Percentiles rank a stretch among this genome's conserved stretches.
These are phyloP conservation scores for Fusarium falciforme DNA, from an alignment of 2,329 filamentous ascomycete genomes.

Conservation along the genomic window DNA sequence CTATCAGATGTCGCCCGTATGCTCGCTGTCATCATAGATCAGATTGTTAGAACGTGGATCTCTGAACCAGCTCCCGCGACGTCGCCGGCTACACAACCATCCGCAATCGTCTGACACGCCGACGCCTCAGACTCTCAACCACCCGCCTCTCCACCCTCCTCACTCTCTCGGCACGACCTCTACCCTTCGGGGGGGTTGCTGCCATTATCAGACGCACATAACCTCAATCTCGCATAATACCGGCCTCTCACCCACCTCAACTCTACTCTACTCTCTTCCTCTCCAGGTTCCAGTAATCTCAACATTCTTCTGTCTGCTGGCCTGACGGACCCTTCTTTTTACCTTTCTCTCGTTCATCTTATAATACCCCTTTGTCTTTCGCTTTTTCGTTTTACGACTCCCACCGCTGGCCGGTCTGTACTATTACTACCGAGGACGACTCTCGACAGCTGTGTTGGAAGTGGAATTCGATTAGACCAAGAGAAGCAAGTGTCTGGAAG, in stretches of 20 bases:
- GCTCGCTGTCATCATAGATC: constrained; percentile 49
- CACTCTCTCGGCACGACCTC: constrained; percentile 24
- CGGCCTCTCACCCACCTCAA: constrained; percentile 12
- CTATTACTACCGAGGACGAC: constrained; percentile 19
- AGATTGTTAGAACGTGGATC: constrained; percentile 34
- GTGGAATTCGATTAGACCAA: constrained; percentile 25
- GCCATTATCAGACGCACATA: constrained; percentile 17
- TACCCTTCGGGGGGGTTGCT: constrained; percentile 21
- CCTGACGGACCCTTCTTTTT: constrained; percentile 22
- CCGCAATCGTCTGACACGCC: constrained; percentile 27
- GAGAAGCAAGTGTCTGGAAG: constrained; percentile 11
- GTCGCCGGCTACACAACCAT: constrained; percentile 40
- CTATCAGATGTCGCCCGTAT: constrained; percentile 61
- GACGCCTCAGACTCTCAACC: constrained; percentile 25
- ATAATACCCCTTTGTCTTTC: constrained; percentile 9
- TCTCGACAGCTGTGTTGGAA: constrained; percentile 18
- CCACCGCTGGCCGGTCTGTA: constrained; percentile 37
- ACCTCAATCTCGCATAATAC: constrained; percentile 25
- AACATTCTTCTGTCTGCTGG: constrained; percentile 34
- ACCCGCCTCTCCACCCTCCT: constrained; percentile 8
- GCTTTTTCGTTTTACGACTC: constrained; percentile 9
- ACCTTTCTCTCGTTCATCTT: constrained; percentile 8
- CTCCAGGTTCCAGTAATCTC: constrained; percentile 11
- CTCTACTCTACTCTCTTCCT: constrained; percentile 4
- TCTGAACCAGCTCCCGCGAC: constrained; percentile 51